Evolutionary conservation across 768 basidiomycete species (phyloP).

Genomic region (Gautieria morchelliformis): DNA sequence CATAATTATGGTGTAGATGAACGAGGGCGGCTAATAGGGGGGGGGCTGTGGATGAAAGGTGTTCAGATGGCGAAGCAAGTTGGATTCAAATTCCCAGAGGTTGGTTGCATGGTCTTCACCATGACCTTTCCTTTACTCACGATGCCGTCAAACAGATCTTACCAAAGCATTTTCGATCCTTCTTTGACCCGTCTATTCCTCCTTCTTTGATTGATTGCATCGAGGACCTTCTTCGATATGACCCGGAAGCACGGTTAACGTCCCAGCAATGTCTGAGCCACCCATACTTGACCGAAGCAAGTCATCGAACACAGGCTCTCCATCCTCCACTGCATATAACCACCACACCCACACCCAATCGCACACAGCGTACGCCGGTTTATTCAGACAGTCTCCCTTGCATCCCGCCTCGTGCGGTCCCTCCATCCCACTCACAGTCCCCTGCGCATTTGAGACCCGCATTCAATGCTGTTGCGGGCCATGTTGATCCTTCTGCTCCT

Average conservation of each 20-base stretch:
- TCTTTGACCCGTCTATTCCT: constrained; percentile 75
- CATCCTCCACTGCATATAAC: constrained; percentile 39
- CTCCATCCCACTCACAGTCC: constrained; percentile 40
- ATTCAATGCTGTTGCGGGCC: constrained; percentile 20
- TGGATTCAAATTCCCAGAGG: constrained; percentile 87
- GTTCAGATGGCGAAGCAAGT: constrained; percentile 78
- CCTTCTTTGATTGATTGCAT: constrained; percentile 84
- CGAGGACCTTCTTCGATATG: constrained; percentile 82
- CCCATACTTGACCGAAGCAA: constrained; percentile 77
- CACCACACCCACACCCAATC: constrained; percentile 14
- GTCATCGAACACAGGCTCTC: constrained; percentile 55
- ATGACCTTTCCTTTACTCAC: constrained; percentile 3
- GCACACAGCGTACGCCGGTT: constrained; percentile 24
- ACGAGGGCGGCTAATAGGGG: constrained; percentile 62
- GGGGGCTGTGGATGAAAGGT: constrained; percentile 81
- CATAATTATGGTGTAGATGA: constrained; percentile 73
- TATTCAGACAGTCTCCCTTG: constrained; percentile 23
- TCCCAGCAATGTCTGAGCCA: constrained; percentile 83
- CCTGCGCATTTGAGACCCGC: constrained; percentile 25
- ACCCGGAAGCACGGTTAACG: constrained; percentile 80
- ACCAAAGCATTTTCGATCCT: constrained; percentile 56
- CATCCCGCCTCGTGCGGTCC: constrained; percentile 33
- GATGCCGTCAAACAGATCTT: constrained; percentile 33
- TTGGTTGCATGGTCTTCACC: constrained; percentile 26
- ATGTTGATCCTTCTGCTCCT: constrained; percentile 24